phyloP scores from a whole-genome alignment of 305 asterid genomes.

The Fraxinus xanthoxyloides region DNA sequence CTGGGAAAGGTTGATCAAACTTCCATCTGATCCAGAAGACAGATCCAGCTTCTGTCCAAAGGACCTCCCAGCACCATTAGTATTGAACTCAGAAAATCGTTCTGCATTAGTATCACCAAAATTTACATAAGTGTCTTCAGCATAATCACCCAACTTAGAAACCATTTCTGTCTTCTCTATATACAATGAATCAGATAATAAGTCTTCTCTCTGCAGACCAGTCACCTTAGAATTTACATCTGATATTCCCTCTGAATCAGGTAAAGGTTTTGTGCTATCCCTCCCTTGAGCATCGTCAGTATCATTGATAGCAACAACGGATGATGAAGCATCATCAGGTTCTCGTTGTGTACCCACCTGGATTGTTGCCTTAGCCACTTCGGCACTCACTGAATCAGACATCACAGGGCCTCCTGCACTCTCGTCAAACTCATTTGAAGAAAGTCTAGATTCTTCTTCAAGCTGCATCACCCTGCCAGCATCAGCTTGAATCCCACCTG shows the following conservation, averaged over 20 bases:
- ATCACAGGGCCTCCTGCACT: conserved; percentile 29
- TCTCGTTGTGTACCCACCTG: conserved; percentile 29
- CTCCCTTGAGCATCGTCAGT: conserved; percentile 38
- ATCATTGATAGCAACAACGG: conserved; percentile 24
- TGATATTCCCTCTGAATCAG: conserved; percentile 27
- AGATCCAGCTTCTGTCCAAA: conserved; percentile 45
- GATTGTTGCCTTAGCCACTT: conserved; percentile 27
- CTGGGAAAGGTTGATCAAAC: conserved; percentile 64
- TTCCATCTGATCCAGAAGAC: conserved; percentile 54
- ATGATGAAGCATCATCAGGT: conserved; percentile 31
- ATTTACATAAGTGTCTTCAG: conserved; percentile 29
- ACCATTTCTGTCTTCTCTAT: conserved; percentile 35
- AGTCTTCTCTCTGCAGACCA: conserved; percentile 34
- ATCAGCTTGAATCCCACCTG: conserved; percentile 48
- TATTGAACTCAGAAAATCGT: conserved; percentile 26
- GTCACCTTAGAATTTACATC: conserved; percentile 28
- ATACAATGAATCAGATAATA: conserved; percentile 26
- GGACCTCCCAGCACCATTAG: conserved; percentile 28
- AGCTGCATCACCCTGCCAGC: conserved; percentile 32
- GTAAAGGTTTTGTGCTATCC: conserved; percentile 28
- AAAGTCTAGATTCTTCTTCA: conserved; percentile 41
- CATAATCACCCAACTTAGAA: conserved; percentile 28
- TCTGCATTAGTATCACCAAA: conserved; percentile 31
- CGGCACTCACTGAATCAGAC: conserved; percentile 30
- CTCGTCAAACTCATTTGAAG: conserved; percentile 32